Conservation (phyloP, 2,329 filamentous ascomycete genomes). For the Trichoderma polysporum region DNA sequence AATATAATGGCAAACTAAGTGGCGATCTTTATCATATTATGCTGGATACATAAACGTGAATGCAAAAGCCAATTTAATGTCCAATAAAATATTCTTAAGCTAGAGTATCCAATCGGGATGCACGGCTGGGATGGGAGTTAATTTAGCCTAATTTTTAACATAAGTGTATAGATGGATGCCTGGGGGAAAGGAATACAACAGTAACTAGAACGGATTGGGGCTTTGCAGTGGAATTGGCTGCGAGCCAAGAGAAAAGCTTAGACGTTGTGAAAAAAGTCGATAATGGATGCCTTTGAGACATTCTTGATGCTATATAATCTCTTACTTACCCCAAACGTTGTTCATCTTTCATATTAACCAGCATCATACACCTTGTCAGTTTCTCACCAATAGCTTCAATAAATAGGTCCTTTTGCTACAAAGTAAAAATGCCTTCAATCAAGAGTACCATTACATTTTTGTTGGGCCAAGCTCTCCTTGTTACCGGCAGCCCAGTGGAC, state of each 20-base stretch:
- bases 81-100: neutral
- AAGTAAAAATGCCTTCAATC: constrained; percentile 2
- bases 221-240: neutral
- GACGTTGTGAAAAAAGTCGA: neutral
- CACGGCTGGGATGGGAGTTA: neutral
- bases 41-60: neutral
- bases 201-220: neutral
- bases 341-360: neutral
- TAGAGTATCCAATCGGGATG: neutral
- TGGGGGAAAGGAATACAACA: constrained; percentile 13
- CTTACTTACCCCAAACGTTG: neutral
- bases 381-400: neutral
- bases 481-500: neutral
- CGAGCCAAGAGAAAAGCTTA: neutral
- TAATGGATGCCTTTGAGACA: neutral
- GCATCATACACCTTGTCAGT: neutral
- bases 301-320: neutral
- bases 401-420: no score
- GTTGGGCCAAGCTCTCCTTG: constrained; percentile 14
- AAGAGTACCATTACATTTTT: neutral
- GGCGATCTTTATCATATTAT: neutral
- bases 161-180: neutral
- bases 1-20: neutral
- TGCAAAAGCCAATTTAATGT: neutral
- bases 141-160: constrained; percentile 7